These are phyloP conservation scores for Auricularia sp. DNA, from an alignment of 768 basidiomycete species.

Conservation along the genomic window DNA sequence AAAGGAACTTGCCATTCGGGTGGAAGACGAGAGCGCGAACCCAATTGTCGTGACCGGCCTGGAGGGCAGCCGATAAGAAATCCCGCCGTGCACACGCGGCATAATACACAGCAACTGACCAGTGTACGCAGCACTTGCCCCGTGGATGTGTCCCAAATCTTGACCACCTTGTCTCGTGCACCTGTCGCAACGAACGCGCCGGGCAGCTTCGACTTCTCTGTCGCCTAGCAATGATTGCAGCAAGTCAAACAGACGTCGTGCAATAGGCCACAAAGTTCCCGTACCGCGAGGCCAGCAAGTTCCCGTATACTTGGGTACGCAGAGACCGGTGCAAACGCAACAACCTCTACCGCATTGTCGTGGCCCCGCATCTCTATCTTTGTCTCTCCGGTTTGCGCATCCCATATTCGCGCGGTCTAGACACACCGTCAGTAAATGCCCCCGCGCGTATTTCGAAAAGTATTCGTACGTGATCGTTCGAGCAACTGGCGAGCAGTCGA, in stretches of 20 bases:
- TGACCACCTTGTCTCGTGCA: conserved; percentile 84
- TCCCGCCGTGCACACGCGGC: conserved; percentile 5
- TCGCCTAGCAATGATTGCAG: conserved; percentile 22
- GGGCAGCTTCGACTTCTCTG: conserved; percentile 22
- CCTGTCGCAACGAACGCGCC: conserved; percentile 64
- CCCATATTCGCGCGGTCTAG: conserved; percentile 72
- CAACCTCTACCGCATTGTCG: conserved; percentile 76
- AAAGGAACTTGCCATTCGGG: conserved; percentile 77
- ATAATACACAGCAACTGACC: conserved; percentile 28
- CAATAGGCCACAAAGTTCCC: conserved; percentile 13
- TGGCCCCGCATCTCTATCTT: conserved; percentile 82
- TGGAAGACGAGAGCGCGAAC: conserved; percentile 81
- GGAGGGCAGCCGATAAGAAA: not conserved
- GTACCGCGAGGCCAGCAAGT: conserved; percentile 59
- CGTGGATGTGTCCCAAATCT: conserved; percentile 77
- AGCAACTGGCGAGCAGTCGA: conserved; percentile 64
- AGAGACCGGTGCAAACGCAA: conserved; percentile 68
- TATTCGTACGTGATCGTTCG: conserved; percentile 69
- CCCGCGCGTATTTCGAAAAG: conserved; percentile 4
- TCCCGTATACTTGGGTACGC: conserved; percentile 70
- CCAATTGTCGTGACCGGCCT: conserved; percentile 86
- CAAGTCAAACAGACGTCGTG: not conserved
- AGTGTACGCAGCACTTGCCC: conserved; percentile 75
- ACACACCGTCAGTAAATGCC: conserved; percentile 5
- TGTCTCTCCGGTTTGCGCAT: conserved; percentile 59